Evolutionary conservation across 1,284 basidiomycete species (phyloP), one percentile per base, ranked within the genome.

Genomic region (Afroboletus lepidellus): DNA sequence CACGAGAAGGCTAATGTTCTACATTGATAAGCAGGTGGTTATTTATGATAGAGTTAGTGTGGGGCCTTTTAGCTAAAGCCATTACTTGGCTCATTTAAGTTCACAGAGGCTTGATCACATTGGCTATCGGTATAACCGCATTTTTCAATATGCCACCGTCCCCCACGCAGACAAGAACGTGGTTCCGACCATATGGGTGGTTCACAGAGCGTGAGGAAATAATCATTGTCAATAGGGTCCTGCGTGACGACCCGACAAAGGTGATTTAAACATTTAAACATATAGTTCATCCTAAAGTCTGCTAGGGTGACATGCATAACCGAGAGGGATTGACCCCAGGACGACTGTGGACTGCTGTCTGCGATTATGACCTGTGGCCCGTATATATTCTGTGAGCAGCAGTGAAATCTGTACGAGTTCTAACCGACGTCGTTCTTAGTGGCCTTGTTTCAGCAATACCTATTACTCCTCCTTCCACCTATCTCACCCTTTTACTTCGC

Each of bases 221-320:
- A 1, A 84, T 85, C 50, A 72, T 79, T 1, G 78, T 83, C 0
- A 66, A 66, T 41, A 60, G 83, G 18, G 74, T 89, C n/a, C 72
- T 90, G 5, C 76, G 87, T 3, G 87, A 89, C 62, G 87, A 90
- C 57, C 87, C 83, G 3, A 73, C 77, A 13, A 86, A 90, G 74
- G 79, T 73, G 34, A 39, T 16, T 27, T 27, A 9, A 9, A 27
- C 9, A 30, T 30, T 12, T 3, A 7, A 30, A 5, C 38, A 15
- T 42, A 23, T 8, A 4, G 11, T 18, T 13, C 11, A 33, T 30
- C 7, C 29, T 58, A 8, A 41, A 44, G 20, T 8, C 36, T 16
- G 21, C 8, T 27, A 78, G 74, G 77, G 80, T 5, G 79, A 83
- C 56, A 91, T 91, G 88, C 86, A 91, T 70, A 92, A 92, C 57